Conservation (phyloP, 2,329 filamentous ascomycete species). For the Elsinoe arachidis region DNA sequence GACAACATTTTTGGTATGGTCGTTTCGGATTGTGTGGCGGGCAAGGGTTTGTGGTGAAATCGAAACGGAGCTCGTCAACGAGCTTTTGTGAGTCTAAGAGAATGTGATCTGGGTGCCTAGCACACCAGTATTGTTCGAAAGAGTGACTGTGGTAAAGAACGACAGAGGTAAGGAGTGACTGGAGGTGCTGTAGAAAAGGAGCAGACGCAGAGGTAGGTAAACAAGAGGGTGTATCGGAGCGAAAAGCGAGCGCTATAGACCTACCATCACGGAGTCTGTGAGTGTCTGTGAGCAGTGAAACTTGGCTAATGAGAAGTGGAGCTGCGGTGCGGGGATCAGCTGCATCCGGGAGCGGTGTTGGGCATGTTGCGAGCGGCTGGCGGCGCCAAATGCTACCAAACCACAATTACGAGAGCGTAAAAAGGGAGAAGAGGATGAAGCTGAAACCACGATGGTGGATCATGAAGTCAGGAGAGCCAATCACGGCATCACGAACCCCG, state of each 20-base stretch:
- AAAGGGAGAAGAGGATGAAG: conserved; percentile 7
- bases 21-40: not conserved
- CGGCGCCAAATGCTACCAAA: conserved; percentile 6
- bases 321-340: not conserved
- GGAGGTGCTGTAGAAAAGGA: not conserved
- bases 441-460: conserved; percentile 1
- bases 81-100: conserved; percentile 1
- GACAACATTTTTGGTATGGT: conserved; percentile 1
- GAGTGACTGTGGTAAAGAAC: conserved; percentile 1
- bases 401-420: not conserved
- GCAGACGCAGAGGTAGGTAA: conserved; percentile 5
- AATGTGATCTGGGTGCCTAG: conserved; percentile 4
- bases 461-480: conserved; percentile 2
- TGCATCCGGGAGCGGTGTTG: not conserved
- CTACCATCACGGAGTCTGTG: not conserved
- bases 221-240: not conserved
- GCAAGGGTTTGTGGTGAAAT: not conserved
- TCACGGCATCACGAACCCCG: not conserved
- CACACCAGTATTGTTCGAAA: conserved; percentile 3
- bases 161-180: conserved; percentile 2
- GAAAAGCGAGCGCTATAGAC: conserved; percentile 2
- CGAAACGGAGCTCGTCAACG: conserved; percentile 3
- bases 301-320: conserved; percentile 5
- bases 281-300: not conserved
- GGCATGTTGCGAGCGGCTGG: not conserved